phyloP scores from a whole-genome alignment of 192 early-diverging fungal genomes.

The Diversispora eburnea region DNA sequence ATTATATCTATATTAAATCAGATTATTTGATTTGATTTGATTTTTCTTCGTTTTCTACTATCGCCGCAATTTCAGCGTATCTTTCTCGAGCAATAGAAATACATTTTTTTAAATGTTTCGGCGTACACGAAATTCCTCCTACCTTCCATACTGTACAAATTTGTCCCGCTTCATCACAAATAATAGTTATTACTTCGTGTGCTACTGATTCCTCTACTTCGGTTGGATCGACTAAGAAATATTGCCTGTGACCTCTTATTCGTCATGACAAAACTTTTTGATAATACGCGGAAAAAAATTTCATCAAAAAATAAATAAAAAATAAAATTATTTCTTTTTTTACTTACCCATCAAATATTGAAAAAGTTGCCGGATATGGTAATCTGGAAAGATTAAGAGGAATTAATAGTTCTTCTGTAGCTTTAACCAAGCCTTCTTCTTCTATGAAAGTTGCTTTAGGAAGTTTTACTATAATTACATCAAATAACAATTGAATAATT shows the following conservation, averaged over 20 bases:
- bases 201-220: slow-evolving; percentile 63
- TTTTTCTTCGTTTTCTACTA: no score
- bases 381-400: slow-evolving; percentile 47
- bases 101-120: slow-evolving; percentile 5
- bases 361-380: slow-evolving; percentile 61
- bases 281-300: slow-evolving; percentile 2
- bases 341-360: slow-evolving; percentile 56
- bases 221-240: slow-evolving; percentile 63
- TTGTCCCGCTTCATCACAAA: slow-evolving; percentile 56
- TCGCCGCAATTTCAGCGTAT: background rate
- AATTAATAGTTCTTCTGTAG: slow-evolving; percentile 37
- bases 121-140: slow-evolving; percentile 50
- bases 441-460: slow-evolving; percentile 66
- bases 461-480: slow-evolving; percentile 55
- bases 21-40: no score
- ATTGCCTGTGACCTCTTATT: background rate
- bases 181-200: slow-evolving; percentile 51
- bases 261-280: background rate
- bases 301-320: background rate
- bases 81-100: slow-evolving; percentile 10
- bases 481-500: slow-evolving; percentile 13
- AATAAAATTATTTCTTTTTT: background rate
- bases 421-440: slow-evolving; percentile 66
- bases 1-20: no score
- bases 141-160: slow-evolving; percentile 53